Base-by-base conservation (phyloP, 805 yeast genomes). In the Yarrowia phangngaensis region DNA sequence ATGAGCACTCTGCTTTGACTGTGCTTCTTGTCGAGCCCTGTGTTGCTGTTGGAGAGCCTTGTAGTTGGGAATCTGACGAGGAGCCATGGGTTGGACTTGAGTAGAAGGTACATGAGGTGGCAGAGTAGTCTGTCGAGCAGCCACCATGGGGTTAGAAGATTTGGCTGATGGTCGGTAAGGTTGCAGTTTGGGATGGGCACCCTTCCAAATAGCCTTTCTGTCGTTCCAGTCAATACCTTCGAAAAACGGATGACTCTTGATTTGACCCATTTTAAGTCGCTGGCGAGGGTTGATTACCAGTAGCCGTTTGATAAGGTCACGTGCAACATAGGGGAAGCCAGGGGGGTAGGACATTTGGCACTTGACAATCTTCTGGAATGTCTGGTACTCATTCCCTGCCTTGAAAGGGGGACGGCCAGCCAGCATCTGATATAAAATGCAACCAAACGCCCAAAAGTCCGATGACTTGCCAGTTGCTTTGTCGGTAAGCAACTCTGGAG, bases 371-470 rank as follows among this genome's bases (percentile, higher is more conserved):
- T 84, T 83, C 60, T 88, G 95, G 67, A 88, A 88, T 0, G 95
- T 88, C 51, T 80, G 75, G 61, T 84, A 80, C 65, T 88, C 96
- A 15, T 87, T 85, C 15, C 74, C 68, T 0, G 95, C 96, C 63
- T 88, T 84, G 64, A 88, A 88, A 0, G 97, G 96, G 2, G 96
- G 96, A 17, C 70, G 67, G 0, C 96, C 96, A 34, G 82, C 79
- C 46, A 85, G 74, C 60, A 89, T 74, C 64, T 88, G 97, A 63
- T 73, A 88, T 29, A 89, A 65, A 27, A 88, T 84, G 64, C 97
- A 88, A 1, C 95, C 97, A 50, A 87, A 64, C 1, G 97, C 95
- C 97, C 97, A 88, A n/a, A 85, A 66, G 63, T 88, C 97, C 23
- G 90, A 74, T 54, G 82, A 82, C 60, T 78, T 84, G 14, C 95